Evolutionary conservation across 768 basidiomycete species (phyloP), one percentile per base, ranked within the genome.

Genomic region (Podaxis rugospora): DNA sequence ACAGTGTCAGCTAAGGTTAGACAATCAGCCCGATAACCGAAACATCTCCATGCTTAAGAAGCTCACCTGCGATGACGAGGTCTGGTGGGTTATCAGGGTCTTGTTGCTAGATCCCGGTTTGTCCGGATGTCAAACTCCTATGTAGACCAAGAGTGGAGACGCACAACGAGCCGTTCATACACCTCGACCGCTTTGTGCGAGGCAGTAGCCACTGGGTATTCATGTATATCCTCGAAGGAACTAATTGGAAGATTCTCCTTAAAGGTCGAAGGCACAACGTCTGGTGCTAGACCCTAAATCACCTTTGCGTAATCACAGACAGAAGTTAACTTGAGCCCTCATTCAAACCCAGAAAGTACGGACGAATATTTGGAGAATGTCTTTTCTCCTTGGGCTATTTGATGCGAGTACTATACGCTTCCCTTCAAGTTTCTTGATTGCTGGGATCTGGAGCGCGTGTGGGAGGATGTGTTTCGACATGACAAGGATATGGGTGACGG

Each of bases 371-470:
- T 78, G 80, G 21, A 98, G 82, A 62, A 96, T 93, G 57, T 94
- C 93, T 68, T 83, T 86, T 67, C 95, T 79, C 65, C 95, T 81
- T 1, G 93, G 92, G 66, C 92, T 95, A 59, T 84, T 87, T 4
- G 94, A 96, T 0, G 95, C 95, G 1, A 98, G 79, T 2, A 97
- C 75, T 51, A 98, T 82, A 2, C 91, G 81, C 69, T 93, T 95
- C 21, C 84, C 86, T 40, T 78, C 69, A 1, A 97, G 65, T 69
- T 88, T 91, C 66, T 87, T 77, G 47, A 87, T 76, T 0, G 78
- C 78, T 10, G 87, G 87, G 1, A 84, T 78, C 39, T 78, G 72
- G 11, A 93, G 79, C 1, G 90, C 90, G 67, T 86, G 79, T 0
- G 85, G 72, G 7, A 90, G 83, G 52, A 92, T 78, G 66, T 85